phyloP scores from a whole-genome alignment of 139 green algal genomes.

The Chloropicon primus region DNA sequence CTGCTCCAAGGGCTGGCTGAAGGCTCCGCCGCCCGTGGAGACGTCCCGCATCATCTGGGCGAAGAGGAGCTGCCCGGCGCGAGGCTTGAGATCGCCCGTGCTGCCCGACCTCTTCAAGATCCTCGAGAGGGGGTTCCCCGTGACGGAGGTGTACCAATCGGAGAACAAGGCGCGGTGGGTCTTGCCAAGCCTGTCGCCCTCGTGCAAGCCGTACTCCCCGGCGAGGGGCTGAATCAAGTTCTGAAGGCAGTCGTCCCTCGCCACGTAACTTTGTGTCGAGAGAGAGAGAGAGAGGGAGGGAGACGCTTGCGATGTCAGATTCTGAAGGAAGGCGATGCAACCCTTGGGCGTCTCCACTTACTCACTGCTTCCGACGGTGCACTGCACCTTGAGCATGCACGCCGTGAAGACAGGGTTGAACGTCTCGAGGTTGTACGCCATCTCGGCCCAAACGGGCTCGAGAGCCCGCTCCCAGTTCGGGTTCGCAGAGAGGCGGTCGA shows the following conservation, averaged over 20 bases:
- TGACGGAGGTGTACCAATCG: slow-evolving; percentile 63
- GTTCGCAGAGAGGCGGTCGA: slow-evolving; percentile 35
- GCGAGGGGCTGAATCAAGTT: slow-evolving; percentile 82
- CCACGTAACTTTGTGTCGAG: slow-evolving; percentile 56
- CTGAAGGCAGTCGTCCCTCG: slow-evolving; percentile 64
- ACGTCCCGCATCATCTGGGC: slow-evolving; percentile 67
- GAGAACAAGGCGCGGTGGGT: slow-evolving; percentile 77
- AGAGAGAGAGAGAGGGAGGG: too few relatives aligned
- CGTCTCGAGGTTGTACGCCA: slow-evolving; percentile 83
- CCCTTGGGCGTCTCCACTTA: too few relatives aligned
- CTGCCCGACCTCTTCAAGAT: slow-evolving; percentile 33
- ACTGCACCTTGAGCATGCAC: slow-evolving; percentile 68
- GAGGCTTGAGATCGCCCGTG: slow-evolving; percentile 25
- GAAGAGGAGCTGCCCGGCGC: slow-evolving; percentile 37
- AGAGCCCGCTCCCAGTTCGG: not conserved
- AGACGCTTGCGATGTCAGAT: too few relatives aligned
- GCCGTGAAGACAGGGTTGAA: slow-evolving; percentile 88
- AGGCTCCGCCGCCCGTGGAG: slow-evolving; percentile 15
- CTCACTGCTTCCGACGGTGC: slow-evolving; percentile 48
- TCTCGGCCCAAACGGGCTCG: slow-evolving; percentile 67
- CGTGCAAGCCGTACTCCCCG: slow-evolving; percentile 88
- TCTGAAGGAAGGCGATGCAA: too few relatives aligned
- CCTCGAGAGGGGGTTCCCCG: slow-evolving; percentile 40
- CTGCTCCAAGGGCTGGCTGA: slow-evolving; percentile 20
- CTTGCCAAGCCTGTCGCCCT: slow-evolving; percentile 56